These are phyloP conservation scores for Lactifluus echinatus DNA, from an alignment of 768 basidiomycete species.

Conservation along the genomic window DNA sequence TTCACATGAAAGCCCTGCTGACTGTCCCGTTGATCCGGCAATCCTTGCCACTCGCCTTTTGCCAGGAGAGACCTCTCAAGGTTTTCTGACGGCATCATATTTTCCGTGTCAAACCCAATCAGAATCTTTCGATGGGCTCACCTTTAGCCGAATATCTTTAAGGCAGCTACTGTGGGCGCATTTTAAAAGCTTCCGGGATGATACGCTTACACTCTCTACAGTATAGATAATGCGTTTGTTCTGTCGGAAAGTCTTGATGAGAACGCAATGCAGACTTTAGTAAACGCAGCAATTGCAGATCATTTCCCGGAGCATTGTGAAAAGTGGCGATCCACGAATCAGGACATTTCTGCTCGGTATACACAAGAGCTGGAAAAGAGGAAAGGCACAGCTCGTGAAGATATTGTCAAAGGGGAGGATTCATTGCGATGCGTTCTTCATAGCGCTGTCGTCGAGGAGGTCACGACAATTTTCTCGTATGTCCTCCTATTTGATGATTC, in stretches of 20 bases:
- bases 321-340: neutral
- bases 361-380: neutral
- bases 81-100: too few species aligned
- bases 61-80: too few species aligned
- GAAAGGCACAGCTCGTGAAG: neutral
- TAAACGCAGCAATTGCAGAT: neutral
- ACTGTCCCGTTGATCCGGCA: too few species aligned
- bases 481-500: neutral
- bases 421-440: neutral
- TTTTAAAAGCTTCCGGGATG: neutral
- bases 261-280: neutral
- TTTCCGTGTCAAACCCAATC: too few species aligned
- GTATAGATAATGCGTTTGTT: neutral
- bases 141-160: neutral
- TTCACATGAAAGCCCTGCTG: too few species aligned
- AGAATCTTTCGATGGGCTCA: too few species aligned
- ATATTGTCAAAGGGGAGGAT: neutral
- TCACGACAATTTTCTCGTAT: conserved; percentile 3
- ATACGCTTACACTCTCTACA: neutral
- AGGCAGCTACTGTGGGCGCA: neutral
- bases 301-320: conserved; percentile 1
- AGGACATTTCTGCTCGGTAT: neutral
- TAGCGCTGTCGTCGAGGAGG: neutral
- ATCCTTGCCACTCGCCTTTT: too few species aligned
- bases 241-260: neutral